Conservation (phyloP, 768 basidiomycete genomes). For the Xerocomellus chrysenteron region DNA sequence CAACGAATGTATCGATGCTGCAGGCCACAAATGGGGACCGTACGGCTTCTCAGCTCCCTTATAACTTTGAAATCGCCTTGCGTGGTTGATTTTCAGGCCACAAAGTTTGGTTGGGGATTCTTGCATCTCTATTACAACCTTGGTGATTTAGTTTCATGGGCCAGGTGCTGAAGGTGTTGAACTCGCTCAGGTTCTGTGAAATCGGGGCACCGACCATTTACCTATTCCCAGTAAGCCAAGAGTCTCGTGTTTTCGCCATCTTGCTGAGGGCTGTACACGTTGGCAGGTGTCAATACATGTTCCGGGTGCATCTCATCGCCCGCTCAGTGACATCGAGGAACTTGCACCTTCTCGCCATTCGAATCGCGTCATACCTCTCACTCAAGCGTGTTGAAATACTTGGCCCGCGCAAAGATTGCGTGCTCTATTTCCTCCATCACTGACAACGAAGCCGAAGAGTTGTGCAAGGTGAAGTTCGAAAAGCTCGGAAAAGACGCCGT, state of each 20-base stretch:
- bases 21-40: constrained; percentile 88
- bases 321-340: constrained; percentile 78
- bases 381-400: constrained; percentile 90
- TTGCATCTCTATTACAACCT: constrained; percentile 65
- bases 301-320: constrained; percentile 76
- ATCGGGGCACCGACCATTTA: constrained; percentile 83
- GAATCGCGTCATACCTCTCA: constrained; percentile 80
- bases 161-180: constrained; percentile 88
- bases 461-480: constrained; percentile 82
- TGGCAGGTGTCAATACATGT: constrained; percentile 74
- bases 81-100: constrained; percentile 56
- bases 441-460: constrained; percentile 67
- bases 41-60: constrained; percentile 61
- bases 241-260: not conserved
- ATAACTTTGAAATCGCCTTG: not conserved
- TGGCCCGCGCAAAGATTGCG: constrained; percentile 92
- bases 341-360: constrained; percentile 87
- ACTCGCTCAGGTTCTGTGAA: constrained; percentile 88
- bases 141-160: constrained; percentile 92
- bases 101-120: constrained; percentile 93
- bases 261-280: constrained; percentile 1
- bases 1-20: constrained; percentile 91
- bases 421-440: constrained; percentile 64
- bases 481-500: constrained; percentile 75
- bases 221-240: constrained; percentile 76